phyloP scores from a whole-genome alignment of 2,329 filamentous ascomycete species.

The Neophaeococcomyces aloes region DNA sequence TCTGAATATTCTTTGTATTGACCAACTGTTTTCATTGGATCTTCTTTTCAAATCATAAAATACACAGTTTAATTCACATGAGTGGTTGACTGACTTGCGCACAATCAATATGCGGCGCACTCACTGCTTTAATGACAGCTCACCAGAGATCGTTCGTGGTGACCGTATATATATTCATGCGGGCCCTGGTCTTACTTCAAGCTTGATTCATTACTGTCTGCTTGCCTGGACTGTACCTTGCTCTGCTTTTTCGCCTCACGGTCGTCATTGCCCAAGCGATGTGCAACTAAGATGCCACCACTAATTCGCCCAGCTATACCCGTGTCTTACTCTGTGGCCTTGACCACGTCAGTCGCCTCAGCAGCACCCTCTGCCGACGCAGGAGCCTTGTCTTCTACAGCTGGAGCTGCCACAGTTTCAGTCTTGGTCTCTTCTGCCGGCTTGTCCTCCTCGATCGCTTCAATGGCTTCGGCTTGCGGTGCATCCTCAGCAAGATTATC shows the following conservation, averaged over 20 bases:
- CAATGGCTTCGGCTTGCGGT: conserved; percentile 27
- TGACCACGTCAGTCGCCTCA: conserved; percentile 19
- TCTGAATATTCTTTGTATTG: neutral
- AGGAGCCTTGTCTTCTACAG: conserved; percentile 16
- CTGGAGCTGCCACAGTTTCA: conserved; percentile 11
- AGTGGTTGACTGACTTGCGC: no score
- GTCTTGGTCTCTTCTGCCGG: conserved; percentile 10
- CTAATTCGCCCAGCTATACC: neutral
- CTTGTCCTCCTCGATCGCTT: conserved; percentile 19
- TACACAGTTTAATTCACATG: neutral
- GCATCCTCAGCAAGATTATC: conserved; percentile 18
- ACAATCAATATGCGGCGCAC: conserved; percentile 3
- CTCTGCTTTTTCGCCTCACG: no score
- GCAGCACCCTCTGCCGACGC: conserved; percentile 17
- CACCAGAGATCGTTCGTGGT: neutral
- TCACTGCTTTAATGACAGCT: neutral
- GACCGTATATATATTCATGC: neutral
- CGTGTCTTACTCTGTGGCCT: conserved; percentile 14
- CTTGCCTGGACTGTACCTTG: no score
- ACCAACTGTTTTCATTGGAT: neutral
- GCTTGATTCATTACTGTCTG: no score
- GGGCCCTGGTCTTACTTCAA: no score
- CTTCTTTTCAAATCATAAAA: conserved; percentile 1
- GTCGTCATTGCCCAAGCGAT: no score
- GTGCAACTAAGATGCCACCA: no score